Conservation (phyloP, 1,284 basidiomycete genomes). For the Heterobasidion occidentale region DNA sequence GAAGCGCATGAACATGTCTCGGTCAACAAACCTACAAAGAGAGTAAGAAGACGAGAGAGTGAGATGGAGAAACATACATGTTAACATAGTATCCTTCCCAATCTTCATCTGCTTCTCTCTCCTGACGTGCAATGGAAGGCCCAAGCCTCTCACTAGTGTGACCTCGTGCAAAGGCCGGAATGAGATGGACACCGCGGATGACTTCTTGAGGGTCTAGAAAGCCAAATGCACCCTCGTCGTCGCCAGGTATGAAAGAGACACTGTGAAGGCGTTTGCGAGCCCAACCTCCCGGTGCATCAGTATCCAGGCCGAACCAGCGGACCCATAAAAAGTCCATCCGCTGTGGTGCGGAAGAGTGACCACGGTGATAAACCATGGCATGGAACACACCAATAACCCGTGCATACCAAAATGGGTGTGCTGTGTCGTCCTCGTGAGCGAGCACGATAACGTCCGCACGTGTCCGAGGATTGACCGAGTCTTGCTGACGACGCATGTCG, state of each 20-base stretch:
- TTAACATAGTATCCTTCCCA: not conserved
- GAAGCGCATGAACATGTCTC: constrained; percentile 1
- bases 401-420: constrained; percentile 4
- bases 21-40: constrained; percentile 1
- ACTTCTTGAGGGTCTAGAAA: not conserved
- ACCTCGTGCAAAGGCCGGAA: not conserved
- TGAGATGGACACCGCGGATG: not conserved
- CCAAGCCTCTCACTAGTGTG: not conserved
- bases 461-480: constrained; percentile 14
- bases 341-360: not conserved
- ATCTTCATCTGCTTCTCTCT: not conserved
- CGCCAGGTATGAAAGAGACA: not conserved
- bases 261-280: not conserved
- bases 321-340: constrained; percentile 1
- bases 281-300: not conserved
- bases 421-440: not conserved
- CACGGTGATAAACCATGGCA: not conserved
- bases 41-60: not conserved
- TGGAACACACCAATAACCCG: constrained; percentile 12
- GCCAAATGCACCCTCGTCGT: not conserved
- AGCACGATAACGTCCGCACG: constrained; percentile 15
- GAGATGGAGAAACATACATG: not conserved
- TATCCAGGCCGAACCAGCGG: not conserved
- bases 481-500: constrained; percentile 10
- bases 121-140: not conserved